Conservation (phyloP, 129 eudicot genomes). For the Deinandra increscens region DNA sequence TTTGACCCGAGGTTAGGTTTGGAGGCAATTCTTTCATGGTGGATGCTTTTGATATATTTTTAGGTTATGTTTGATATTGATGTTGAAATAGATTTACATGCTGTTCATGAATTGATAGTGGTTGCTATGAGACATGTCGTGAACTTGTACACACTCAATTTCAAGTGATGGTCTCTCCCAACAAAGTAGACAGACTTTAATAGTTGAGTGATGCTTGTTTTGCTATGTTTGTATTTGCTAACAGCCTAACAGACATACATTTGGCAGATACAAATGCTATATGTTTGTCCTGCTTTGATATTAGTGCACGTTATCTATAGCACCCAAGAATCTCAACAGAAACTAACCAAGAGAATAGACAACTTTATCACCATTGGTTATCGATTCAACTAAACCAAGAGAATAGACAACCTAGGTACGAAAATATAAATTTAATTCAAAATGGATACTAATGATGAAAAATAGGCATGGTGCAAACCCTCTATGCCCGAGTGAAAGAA, state of each 20-base stretch:
- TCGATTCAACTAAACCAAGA: too few species aligned
- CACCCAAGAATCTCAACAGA: not conserved
- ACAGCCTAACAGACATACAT: not conserved
- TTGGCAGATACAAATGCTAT: not conserved
- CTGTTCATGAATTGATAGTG: constrained; percentile 8
- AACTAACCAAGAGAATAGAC: too few species aligned
- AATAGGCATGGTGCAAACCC: too few species aligned
- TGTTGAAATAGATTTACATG: constrained; percentile 7
- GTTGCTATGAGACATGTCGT: not conserved
- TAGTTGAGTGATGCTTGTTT: not conserved
- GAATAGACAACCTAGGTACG: too few species aligned
- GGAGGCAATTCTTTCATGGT: constrained; percentile 1
- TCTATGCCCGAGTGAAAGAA: too few species aligned
- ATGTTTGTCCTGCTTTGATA: not conserved
- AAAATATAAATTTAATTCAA: too few species aligned
- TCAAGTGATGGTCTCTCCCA: not conserved
- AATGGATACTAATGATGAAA: too few species aligned
- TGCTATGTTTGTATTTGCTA: not conserved
- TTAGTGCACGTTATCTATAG: not conserved
- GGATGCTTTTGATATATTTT: constrained; percentile 5
- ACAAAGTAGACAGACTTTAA: constrained; percentile 7
- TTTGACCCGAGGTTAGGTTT: not conserved
- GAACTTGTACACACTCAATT: constrained; percentile 19
- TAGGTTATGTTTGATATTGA: constrained; percentile 7
- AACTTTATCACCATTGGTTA: too few species aligned